Percentiles rank a stretch among this genome's conserved stretches.
Evolutionary conservation across 1,139 yeast species (phyloP).

Genomic region (Yamadazyma triangularis): DNA sequence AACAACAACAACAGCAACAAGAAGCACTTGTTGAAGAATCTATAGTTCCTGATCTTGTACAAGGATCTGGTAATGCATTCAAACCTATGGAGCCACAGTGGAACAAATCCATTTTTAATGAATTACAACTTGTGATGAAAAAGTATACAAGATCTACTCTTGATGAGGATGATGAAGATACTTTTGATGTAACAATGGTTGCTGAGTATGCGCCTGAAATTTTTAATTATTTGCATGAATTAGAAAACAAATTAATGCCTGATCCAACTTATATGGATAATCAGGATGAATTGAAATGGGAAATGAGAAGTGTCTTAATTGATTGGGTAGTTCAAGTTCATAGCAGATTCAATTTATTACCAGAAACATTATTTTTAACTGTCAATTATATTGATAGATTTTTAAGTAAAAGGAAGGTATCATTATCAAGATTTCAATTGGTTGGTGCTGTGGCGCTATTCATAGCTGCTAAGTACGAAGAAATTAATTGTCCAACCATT

Average conservation of each 20-base stretch:
- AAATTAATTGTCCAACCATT: conserved; percentile 90
- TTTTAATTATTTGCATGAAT: conserved; percentile 73
- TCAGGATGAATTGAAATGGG: conserved; percentile 89
- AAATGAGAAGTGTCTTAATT: conserved; percentile 77
- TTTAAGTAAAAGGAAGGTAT: conserved; percentile 66
- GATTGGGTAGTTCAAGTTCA: conserved; percentile 98
- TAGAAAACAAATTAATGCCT: conserved; percentile 75
- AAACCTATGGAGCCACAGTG: conserved; percentile 53
- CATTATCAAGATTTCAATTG: conserved; percentile 79
- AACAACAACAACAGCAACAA: conserved; percentile 8
- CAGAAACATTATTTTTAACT: conserved; percentile 85
- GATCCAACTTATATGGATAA: conserved; percentile 76
- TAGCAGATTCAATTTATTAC: conserved; percentile 76
- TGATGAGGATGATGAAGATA: conserved; percentile 86
- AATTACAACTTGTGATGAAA: conserved; percentile 47
- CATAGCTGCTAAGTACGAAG: conserved; percentile 94
- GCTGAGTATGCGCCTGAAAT: conserved; percentile 90
- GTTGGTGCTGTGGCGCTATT: conserved; percentile 95
- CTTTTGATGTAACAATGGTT: conserved; percentile 90
- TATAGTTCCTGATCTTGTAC: no score
- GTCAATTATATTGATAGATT: conserved; percentile 90
- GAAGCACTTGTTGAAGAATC: conserved; percentile 3
- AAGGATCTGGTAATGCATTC: conserved; percentile 2
- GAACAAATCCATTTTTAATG: conserved; percentile 41
- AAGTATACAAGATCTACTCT: conserved; percentile 47